Evolutionary conservation across 2,329 filamentous ascomycete species (phyloP).

Genomic region (Cyphellophora europaea): DNA sequence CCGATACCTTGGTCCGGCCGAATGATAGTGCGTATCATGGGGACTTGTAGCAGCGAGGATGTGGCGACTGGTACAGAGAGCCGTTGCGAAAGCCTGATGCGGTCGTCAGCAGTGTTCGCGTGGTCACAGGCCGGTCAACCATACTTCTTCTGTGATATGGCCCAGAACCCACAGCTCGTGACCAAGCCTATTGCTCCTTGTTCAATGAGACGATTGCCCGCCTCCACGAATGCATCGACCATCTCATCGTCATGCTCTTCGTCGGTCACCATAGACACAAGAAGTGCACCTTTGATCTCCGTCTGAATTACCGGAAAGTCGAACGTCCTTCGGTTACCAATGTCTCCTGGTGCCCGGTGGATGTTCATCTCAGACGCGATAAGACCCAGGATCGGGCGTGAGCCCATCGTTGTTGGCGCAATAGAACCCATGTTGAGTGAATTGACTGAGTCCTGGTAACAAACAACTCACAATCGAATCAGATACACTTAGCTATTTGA

Average conservation of each 20-base stretch:
- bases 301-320: slow-evolving; percentile 29
- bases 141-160: slow-evolving; percentile 23
- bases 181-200: slow-evolving; percentile 28
- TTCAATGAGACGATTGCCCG: slow-evolving; percentile 24
- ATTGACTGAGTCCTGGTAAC: too few relatives aligned
- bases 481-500: too few relatives aligned
- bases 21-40: slow-evolving; percentile 20
- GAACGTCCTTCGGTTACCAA: slow-evolving; percentile 28
- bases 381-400: slow-evolving; percentile 24
- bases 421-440: neutral
- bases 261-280: slow-evolving; percentile 23
- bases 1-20: neutral
- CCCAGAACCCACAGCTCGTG: slow-evolving; percentile 32
- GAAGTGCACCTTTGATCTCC: slow-evolving; percentile 22
- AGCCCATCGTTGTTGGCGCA: neutral
- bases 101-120: neutral
- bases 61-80: slow-evolving; percentile 28
- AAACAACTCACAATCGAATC: too few relatives aligned
- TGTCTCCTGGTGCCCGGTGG: slow-evolving; percentile 27
- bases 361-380: slow-evolving; percentile 27
- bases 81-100: slow-evolving; percentile 21
- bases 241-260: slow-evolving; percentile 24
- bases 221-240: slow-evolving; percentile 26
- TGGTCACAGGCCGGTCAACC: too few relatives aligned
- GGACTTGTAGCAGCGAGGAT: slow-evolving; percentile 27